phyloP scores from a whole-genome alignment of 176 grass and related monocot species.

The Tillandsia fasciculata region DNA sequence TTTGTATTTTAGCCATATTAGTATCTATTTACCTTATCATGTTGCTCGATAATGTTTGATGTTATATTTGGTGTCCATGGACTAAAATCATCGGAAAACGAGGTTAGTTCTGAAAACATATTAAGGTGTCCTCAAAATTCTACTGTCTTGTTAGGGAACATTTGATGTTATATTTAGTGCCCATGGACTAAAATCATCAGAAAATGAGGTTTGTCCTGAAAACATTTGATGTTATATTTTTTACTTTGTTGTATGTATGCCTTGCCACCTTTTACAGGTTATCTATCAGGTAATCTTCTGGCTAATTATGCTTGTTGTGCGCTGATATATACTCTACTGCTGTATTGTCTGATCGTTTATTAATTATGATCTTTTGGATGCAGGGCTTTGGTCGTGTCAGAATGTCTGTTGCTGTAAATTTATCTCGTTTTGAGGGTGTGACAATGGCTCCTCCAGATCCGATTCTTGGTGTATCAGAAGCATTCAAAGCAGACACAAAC shows the following conservation, averaged over 20 bases:
- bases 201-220: no score
- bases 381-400: conserved; percentile 33
- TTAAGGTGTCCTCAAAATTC: no score
- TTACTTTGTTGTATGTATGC: no score
- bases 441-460: conserved; percentile 91
- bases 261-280: no score
- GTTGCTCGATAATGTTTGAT: background rate
- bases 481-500: conserved; percentile 76
- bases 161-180: no score
- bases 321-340: background rate
- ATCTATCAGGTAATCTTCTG: no score
- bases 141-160: no score
- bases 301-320: no score
- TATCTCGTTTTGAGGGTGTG: conserved; percentile 84
- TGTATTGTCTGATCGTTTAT: background rate
- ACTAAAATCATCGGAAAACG: no score
- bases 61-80: background rate
- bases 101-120: no score
- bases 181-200: no score
- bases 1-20: background rate
- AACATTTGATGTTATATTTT: no score
- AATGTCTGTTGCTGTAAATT: conserved; percentile 60
- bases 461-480: conserved; percentile 91
- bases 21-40: background rate
- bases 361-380: conserved; percentile 10